phyloP scores from a whole-genome alignment of 306 rosid species.

The Acacia acuminata region DNA sequence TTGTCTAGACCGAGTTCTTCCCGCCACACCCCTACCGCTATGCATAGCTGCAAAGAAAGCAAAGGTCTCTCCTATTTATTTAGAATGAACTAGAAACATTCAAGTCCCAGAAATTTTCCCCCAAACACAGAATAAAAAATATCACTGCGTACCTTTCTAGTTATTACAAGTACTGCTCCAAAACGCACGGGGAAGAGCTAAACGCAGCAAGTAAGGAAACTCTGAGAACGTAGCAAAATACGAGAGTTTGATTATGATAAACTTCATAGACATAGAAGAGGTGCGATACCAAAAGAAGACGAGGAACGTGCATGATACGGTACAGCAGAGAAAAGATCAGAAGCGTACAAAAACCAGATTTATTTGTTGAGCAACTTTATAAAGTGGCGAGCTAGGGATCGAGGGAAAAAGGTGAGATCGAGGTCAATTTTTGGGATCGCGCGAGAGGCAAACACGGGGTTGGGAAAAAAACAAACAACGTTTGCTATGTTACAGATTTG shows the following conservation, averaged over 20 bases:
- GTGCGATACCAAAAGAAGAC: background rate
- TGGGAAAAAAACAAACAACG: too few relatives aligned
- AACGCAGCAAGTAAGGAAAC: background rate
- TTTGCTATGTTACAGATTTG: too few relatives aligned
- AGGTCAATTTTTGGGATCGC: background rate
- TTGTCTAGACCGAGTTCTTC: conserved; percentile 34
- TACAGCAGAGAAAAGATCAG: background rate
- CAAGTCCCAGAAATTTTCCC: too few relatives aligned
- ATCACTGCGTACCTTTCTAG: background rate
- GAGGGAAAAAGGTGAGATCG: background rate
- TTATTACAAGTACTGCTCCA: background rate
- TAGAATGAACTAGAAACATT: background rate
- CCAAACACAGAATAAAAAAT: background rate
- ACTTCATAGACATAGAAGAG: background rate
- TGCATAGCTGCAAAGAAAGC: background rate
- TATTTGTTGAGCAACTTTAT: background rate
- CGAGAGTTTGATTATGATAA: background rate
- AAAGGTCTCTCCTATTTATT: background rate
- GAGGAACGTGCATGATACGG: background rate
- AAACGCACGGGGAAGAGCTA: background rate
- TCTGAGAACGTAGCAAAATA: background rate
- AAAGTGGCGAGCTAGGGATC: background rate
- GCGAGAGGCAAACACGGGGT: background rate
- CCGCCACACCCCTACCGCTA: background rate
- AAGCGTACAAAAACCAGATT: background rate